Evolutionary conservation across 208 protist species (phyloP).

Genomic region (Leptomonas pyrrhocoris): DNA sequence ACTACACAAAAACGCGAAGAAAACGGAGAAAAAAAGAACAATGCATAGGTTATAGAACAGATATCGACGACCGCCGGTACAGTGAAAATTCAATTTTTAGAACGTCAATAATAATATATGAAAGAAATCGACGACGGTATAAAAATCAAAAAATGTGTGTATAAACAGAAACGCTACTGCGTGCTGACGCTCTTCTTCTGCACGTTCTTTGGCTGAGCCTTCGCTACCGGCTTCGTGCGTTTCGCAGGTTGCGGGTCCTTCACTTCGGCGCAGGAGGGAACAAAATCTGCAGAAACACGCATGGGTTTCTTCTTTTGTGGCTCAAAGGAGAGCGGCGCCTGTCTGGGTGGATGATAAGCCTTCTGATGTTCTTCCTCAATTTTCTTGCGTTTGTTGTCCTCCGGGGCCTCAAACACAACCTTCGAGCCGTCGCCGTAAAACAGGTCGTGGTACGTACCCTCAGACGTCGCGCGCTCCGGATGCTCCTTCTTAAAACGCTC

Average conservation of each 20-base stretch:
- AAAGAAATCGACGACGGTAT: slow-evolving; percentile 6
- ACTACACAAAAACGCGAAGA: slow-evolving; percentile 12
- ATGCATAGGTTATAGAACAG: background rate
- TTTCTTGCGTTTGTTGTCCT: slow-evolving; percentile 72
- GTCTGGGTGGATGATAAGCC: slow-evolving; percentile 29
- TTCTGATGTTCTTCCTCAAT: slow-evolving; percentile 49
- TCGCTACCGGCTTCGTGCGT: background rate
- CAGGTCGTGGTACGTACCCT: slow-evolving; percentile 74
- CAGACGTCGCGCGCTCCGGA: slow-evolving; percentile 19
- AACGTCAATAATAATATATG: slow-evolving; percentile 12
- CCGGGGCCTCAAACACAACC: slow-evolving; percentile 52
- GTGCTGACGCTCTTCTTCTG: slow-evolving; percentile 6
- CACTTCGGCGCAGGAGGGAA: slow-evolving; percentile 71
- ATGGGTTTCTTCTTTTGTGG: slow-evolving; percentile 33
- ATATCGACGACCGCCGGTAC: too few relatives aligned
- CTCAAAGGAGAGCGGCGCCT: slow-evolving; percentile 28
- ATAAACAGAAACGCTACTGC: background rate
- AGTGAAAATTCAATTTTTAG: background rate
- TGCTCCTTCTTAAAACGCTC: slow-evolving; percentile 46
- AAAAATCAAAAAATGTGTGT: slow-evolving; percentile 22
- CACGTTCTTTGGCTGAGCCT: slow-evolving; percentile 15
- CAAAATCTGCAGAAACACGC: slow-evolving; percentile 74
- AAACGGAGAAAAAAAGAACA: slow-evolving; percentile 9
- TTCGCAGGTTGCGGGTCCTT: slow-evolving; percentile 11
- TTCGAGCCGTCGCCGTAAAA: slow-evolving; percentile 73